phyloP scores from a whole-genome alignment of 441 rosid species.

The Syzygium syzygioides region DNA sequence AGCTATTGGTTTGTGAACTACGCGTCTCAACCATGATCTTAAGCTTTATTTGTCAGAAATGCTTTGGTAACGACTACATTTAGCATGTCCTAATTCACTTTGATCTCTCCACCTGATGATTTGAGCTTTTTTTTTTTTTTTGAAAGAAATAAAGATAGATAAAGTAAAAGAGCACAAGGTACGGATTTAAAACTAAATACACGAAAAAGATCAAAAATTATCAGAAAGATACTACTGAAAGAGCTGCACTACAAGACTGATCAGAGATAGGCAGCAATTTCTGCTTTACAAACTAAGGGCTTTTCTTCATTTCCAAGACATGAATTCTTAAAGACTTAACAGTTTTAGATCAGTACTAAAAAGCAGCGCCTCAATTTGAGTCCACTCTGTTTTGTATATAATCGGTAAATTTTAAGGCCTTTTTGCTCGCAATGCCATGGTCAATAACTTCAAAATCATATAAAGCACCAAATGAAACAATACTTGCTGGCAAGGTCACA shows the following conservation, averaged over 20 bases:
- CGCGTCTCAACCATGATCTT: neutral
- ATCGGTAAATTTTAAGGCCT: neutral
- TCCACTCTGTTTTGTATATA: neutral
- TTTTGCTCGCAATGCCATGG: neutral
- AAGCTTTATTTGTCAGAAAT: neutral
- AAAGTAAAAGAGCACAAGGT: neutral
- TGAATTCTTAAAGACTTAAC: neutral
- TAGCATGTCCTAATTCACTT: neutral
- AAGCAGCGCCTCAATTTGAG: neutral
- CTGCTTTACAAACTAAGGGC: neutral
- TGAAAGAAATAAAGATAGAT: neutral
- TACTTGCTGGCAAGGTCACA: neutral
- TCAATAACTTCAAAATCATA: neutral
- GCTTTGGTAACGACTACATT: neutral
- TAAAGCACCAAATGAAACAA: neutral
- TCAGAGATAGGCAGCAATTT: neutral
- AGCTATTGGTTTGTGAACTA: neutral
- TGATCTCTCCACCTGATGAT: neutral
- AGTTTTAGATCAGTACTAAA: neutral
- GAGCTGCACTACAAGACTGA: neutral
- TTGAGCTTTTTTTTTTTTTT: neutral
- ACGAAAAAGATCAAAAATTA: neutral
- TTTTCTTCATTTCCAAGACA: neutral
- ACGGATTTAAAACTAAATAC: neutral
- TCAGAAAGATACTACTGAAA: neutral